phyloP scores from a whole-genome alignment of 441 rosid genomes.

The Mallotus japonicus region DNA sequence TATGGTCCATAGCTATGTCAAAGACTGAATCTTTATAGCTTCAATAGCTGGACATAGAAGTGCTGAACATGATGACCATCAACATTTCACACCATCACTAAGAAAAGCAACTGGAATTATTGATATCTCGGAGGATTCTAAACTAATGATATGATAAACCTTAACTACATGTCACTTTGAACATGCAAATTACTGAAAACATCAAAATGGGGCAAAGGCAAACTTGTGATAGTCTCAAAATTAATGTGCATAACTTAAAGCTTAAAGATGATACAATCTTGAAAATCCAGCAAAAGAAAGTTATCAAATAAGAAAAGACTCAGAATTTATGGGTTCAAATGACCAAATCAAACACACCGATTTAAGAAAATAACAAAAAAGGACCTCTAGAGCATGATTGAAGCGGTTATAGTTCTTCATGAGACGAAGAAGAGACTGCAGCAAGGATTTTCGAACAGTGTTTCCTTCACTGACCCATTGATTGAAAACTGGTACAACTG shows the following conservation, averaged over 20 bases:
- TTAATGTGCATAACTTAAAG: no score
- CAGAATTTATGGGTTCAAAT: background rate
- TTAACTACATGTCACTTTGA: no score
- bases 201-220: no score
- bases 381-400: slow-evolving; percentile 28
- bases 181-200: no score
- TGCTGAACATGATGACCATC: background rate
- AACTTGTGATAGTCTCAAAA: background rate
- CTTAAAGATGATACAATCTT: no score
- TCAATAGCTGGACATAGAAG: background rate
- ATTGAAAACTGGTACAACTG: slow-evolving; percentile 26
- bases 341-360: background rate
- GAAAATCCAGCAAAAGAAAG: no score
- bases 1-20: background rate
- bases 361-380: background rate
- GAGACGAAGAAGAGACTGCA: slow-evolving; percentile 18
- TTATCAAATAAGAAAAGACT: background rate
- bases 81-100: no score
- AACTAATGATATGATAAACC: no score
- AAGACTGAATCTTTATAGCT: background rate
- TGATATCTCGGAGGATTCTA: no score
- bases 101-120: no score
- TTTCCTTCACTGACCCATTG: slow-evolving; percentile 29
- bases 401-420: background rate
- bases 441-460: slow-evolving; percentile 1